Conservation (phyloP, 2,329 filamentous ascomycete genomes). For the Colletotrichum graminicola region DNA sequence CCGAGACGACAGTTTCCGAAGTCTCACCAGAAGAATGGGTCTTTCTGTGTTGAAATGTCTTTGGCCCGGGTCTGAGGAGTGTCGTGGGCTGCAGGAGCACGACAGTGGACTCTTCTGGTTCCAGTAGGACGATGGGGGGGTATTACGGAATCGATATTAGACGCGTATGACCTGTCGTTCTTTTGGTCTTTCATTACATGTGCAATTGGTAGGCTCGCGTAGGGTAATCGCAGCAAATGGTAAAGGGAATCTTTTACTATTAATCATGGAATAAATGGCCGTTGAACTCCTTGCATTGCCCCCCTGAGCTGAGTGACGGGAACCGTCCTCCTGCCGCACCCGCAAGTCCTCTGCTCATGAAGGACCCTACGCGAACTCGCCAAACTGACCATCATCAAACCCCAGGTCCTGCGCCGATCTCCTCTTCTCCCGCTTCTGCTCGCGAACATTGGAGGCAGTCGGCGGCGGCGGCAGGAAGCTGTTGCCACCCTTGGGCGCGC, state of each 20-base stretch:
- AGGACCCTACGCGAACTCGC: slow-evolving; percentile 75
- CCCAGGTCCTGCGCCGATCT: slow-evolving; percentile 74
- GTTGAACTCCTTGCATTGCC: slow-evolving; percentile 6
- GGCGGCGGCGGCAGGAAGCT: slow-evolving; percentile 73
- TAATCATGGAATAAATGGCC: slow-evolving; percentile 12
- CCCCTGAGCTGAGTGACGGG: slow-evolving; percentile 4
- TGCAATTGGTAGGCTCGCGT: slow-evolving; percentile 4
- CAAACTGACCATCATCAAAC: slow-evolving; percentile 90
- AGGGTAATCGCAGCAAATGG: slow-evolving; percentile 13
- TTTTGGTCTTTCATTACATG: background rate
- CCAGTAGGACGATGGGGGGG: background rate
- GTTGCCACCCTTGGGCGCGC: slow-evolving; percentile 50
- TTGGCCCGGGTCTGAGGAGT: slow-evolving; percentile 45
- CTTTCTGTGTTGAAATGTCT: slow-evolving; percentile 48
- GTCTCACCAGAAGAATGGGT: slow-evolving; percentile 49
- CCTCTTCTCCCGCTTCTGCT: slow-evolving; percentile 68
- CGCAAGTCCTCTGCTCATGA: background rate
- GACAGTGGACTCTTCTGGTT: background rate
- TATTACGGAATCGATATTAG: background rate
- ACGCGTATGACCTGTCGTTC: too few species aligned
- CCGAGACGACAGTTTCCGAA: background rate
- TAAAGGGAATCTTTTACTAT: slow-evolving; percentile 23
- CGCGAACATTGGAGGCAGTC: slow-evolving; percentile 70
- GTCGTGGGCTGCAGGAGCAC: background rate
- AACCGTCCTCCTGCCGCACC: background rate